Percentiles rank a stretch among this genome's conserved stretches.
phyloP scores from a whole-genome alignment of 495 filamentous ascomycete genomes.

The Filosporella fistucella region DNA sequence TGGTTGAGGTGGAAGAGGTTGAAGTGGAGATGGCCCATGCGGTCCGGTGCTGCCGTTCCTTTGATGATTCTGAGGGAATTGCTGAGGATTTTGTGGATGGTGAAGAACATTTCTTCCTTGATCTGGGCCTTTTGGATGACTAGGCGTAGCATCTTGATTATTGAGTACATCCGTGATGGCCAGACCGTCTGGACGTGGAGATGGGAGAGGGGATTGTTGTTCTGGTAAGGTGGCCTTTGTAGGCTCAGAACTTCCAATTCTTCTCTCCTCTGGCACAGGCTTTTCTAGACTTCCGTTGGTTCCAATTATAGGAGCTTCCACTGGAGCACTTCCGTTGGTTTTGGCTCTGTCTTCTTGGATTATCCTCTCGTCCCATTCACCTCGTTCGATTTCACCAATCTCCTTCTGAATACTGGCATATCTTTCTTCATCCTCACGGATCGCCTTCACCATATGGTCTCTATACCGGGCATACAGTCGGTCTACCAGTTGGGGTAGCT shows the following conservation, averaged over 20 bases:
- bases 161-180: conserved; percentile 18
- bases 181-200: conserved; percentile 14
- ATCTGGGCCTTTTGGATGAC: conserved; percentile 6
- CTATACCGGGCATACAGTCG: conserved; percentile 73
- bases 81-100: conserved; percentile 2
- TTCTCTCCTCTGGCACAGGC: conserved; percentile 15
- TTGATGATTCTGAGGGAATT: conserved; percentile 4
- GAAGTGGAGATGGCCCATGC: conserved; percentile 16
- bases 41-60: conserved; percentile 7
- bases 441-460: conserved; percentile 58
- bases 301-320: neutral
- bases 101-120: neutral
- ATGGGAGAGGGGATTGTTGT: conserved; percentile 7
- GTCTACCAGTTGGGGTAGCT: conserved; percentile 63
- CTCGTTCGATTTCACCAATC: conserved; percentile 60
- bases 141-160: conserved; percentile 6
- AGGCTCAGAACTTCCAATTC: conserved; percentile 16
- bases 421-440: conserved; percentile 67
- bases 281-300: neutral
- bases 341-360: conserved; percentile 22
- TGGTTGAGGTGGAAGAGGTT: conserved; percentile 23
- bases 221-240: conserved; percentile 4
- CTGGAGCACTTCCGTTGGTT: conserved; percentile 12
- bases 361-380: conserved; percentile 42
- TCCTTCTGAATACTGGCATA: conserved; percentile 62